Conservation (phyloP, 129 eudicot genomes). For the Artemisia argyi region DNA sequence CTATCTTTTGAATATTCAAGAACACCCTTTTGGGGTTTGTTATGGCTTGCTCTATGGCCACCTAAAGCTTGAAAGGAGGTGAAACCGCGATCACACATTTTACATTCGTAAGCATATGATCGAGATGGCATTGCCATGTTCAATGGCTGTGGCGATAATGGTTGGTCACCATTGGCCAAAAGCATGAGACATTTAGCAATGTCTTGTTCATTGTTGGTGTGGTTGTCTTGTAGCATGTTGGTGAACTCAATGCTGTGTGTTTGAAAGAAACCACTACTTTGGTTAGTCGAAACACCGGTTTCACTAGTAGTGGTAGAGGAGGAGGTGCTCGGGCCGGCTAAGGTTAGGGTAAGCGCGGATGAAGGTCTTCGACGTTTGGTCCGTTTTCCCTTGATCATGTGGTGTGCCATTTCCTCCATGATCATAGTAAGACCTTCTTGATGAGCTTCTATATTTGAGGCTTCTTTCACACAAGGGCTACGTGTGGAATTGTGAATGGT, state of each 20-base stretch:
- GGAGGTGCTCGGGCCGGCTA: conserved; percentile 28
- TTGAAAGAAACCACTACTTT: background rate
- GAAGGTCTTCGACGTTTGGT: conserved; percentile 53
- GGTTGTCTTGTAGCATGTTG: conserved; percentile 30
- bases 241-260: conserved; percentile 34
- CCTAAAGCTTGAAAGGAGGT: conserved; percentile 57
- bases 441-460: conserved; percentile 35
- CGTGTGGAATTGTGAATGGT: conserved; percentile 8
- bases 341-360: conserved; percentile 39
- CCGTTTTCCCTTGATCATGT: conserved; percentile 56
- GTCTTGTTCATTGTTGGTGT: conserved; percentile 25
- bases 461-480: no score
- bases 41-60: conserved; percentile 59
- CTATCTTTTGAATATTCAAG: background rate
- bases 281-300: conserved; percentile 8
- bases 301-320: conserved; percentile 21
- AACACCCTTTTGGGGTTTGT: conserved; percentile 25
- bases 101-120: conserved; percentile 37
- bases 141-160: background rate
- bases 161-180: conserved; percentile 30
- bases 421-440: conserved; percentile 20
- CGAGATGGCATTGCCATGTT: background rate
- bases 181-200: conserved; percentile 46
- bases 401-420: conserved; percentile 19
- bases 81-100: conserved; percentile 40